Base-by-base conservation (phyloP, 768 basidiomycete genomes). In the Russula brevipes region DNA sequence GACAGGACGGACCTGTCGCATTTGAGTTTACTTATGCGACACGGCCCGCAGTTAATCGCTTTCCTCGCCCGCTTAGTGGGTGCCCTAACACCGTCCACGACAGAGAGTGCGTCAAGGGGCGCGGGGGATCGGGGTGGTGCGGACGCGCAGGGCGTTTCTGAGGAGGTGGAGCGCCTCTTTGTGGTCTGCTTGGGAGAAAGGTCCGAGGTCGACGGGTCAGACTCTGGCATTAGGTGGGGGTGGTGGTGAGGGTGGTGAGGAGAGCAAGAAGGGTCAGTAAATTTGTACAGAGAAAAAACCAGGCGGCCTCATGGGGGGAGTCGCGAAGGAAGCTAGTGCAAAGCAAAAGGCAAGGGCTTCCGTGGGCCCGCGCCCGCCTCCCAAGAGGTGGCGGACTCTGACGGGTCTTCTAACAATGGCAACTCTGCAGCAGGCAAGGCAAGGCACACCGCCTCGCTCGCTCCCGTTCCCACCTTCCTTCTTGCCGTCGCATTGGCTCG, bases 1-100 rank as follows among this genome's bases (percentile, higher is more conserved):
- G 38, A 44, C 11, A 6, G 49, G 49, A 74, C 76, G 50, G 60
- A 88, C 89, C 89, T 85, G 75, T 93, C 91, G 77, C 91, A 93
- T 76, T 93, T 91, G 69, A 92, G 83, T 76, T 92, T 91, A 79
- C 86, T 89, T 69, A 85, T 87, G 71, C 91, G 81, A 77, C 91
- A 93, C 3, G 91, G 91, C 69, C 91, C 89, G 71, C 91, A 93
- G 76, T 93, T 93, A 69, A 93, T 91, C 17, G 91, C 89, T 71
- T 92, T 92, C 63, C 91, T 80, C 0, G 91, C 87, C 51, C 91
- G 85, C 74, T 92, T 93, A 30, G 89, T 85, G 3, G 89, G 88
- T 0, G 86, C 42, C 44, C 35, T 60, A 6, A 31, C 16, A 49
- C 24, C n/a, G 36, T 41, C 59, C 10, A 39, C 19, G 10, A 50